A percentile compares a stretch with the other conserved stretches of the same genome.
phyloP scores from a whole-genome alignment of 345 rosid species.

The Gossypium rotundifolium region DNA sequence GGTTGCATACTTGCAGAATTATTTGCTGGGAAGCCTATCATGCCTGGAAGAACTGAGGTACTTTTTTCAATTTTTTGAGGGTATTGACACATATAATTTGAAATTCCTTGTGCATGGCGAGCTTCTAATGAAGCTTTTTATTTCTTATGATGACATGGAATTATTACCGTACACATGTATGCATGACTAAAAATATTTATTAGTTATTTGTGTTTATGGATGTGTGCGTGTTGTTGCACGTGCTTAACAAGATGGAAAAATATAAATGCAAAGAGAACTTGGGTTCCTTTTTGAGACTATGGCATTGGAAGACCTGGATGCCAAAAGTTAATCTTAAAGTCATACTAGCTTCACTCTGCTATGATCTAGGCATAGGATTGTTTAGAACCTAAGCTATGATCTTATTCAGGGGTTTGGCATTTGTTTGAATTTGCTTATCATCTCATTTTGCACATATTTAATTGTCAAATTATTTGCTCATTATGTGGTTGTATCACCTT shows the following conservation, averaged over 20 bases:
- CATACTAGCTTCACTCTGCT: neutral
- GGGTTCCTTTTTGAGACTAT: neutral
- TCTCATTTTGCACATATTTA: neutral
- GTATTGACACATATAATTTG: neutral
- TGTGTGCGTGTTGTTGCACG: neutral
- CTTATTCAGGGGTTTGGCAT: neutral
- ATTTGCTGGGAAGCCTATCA: conserved; percentile 58
- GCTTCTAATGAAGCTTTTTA: neutral
- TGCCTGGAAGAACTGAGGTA: conserved; percentile 75
- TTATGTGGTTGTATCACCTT: neutral
- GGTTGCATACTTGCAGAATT: conserved; percentile 68
- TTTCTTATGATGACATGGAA: neutral
- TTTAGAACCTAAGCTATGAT: neutral
- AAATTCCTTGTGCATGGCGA: neutral
- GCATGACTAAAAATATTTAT: neutral
- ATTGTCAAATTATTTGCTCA: neutral
- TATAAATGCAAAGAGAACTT: neutral
- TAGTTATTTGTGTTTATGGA: neutral
- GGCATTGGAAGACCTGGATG: neutral
- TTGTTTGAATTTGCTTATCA: neutral
- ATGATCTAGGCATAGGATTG: neutral
- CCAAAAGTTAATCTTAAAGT: neutral
- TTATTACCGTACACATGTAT: neutral
- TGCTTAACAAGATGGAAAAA: neutral
- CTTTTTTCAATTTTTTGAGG: neutral